Conservation (phyloP, 371 early-diverging fungal genomes). For the Aphelidium insulamus region DNA sequence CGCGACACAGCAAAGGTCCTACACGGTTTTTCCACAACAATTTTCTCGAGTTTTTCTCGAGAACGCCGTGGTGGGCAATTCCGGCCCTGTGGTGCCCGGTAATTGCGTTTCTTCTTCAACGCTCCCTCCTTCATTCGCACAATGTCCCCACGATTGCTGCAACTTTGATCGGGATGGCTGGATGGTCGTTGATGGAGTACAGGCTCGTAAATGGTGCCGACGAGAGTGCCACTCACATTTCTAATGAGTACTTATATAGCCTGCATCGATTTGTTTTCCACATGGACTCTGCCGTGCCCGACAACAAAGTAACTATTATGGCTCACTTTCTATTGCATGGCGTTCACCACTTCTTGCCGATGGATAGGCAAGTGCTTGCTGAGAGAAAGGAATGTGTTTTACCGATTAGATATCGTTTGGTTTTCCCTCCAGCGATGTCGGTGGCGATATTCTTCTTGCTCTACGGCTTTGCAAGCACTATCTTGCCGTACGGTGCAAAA, state of each 20-base stretch:
- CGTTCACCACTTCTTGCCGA: constrained; percentile 85
- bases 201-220: no score
- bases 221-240: no score
- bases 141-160: not conserved
- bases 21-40: constrained; percentile 55
- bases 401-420: constrained; percentile 46
- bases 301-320: constrained; percentile 41
- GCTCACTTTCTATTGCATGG: constrained; percentile 79
- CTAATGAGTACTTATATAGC: no score
- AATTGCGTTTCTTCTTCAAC: constrained; percentile 6
- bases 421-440: constrained; percentile 84
- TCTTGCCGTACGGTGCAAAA: constrained; percentile 23
- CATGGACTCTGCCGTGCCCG: constrained; percentile 62
- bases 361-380: constrained; percentile 62
- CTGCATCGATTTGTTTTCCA: constrained; percentile 87
- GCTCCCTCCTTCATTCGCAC: not conserved
- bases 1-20: constrained; percentile 49
- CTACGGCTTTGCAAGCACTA: constrained; percentile 18
- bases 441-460: constrained; percentile 36
- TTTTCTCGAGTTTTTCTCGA: constrained; percentile 50
- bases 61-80: constrained; percentile 82
- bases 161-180: no score
- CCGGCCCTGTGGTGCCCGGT: constrained; percentile 71
- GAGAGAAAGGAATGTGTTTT: no score
- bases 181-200: no score